phyloP scores from a whole-genome alignment of 768 basidiomycete species.

The Lentinula detonsa region DNA sequence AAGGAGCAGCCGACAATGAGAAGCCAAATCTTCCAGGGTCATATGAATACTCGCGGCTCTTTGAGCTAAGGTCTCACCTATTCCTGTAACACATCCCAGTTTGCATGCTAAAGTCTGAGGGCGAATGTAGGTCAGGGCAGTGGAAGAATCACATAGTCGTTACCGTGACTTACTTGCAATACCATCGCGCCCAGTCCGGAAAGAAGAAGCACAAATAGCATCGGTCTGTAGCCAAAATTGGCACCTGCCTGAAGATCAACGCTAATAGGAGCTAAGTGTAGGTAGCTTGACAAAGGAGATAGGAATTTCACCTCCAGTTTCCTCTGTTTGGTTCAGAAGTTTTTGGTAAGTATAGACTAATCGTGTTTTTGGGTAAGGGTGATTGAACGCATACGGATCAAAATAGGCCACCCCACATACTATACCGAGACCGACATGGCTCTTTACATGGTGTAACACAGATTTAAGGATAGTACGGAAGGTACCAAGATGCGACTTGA shows the following conservation, averaged over 20 bases:
- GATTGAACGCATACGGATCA: constrained; percentile 46
- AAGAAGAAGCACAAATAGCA: constrained; percentile 60
- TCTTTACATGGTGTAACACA: constrained; percentile 22
- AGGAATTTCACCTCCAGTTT: constrained; percentile 45
- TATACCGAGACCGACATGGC: constrained; percentile 61
- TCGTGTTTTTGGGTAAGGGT: not conserved
- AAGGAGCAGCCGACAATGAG: constrained; percentile 50
- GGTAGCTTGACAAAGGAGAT: not conserved
- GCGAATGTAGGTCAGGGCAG: constrained; percentile 11
- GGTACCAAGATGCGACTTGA: not conserved
- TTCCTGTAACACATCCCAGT: constrained; percentile 63
- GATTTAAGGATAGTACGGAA: constrained; percentile 3
- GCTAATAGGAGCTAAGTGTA: constrained; percentile 17
- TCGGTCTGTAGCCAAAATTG: constrained; percentile 64
- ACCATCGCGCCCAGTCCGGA: constrained; percentile 64
- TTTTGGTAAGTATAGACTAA: not conserved
- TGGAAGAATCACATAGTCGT: not conserved
- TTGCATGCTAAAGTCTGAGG: constrained; percentile 57
- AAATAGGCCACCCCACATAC: constrained; percentile 73
- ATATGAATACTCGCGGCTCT: not conserved
- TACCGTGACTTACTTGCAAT: constrained; percentile 41
- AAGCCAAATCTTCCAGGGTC: constrained; percentile 41
- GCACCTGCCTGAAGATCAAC: constrained; percentile 77
- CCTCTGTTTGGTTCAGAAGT: constrained; percentile 31
- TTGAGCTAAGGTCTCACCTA: constrained; percentile 31